These are phyloP conservation scores for Filobasidium wieringae DNA, from an alignment of 768 basidiomycete genomes.

Conservation along the genomic window DNA sequence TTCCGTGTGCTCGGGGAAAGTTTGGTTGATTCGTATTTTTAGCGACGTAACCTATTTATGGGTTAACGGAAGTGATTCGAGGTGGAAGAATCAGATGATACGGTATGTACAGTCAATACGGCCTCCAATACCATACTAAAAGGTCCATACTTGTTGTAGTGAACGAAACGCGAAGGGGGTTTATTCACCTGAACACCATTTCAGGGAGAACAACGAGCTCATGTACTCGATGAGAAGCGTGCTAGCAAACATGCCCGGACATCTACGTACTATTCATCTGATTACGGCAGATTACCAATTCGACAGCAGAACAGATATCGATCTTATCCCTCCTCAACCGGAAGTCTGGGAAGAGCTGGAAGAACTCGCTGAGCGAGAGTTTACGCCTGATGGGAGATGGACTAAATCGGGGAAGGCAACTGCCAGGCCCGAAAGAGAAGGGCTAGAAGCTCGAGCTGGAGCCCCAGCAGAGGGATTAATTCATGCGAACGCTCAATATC, in stretches of 20 bases:
- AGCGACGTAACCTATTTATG: conserved; percentile 31
- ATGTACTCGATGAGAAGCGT: conserved; percentile 34
- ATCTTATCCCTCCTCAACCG: conserved; percentile 13
- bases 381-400: background rate
- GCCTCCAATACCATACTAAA: no score
- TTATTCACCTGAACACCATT: conserved; percentile 32
- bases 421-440: background rate
- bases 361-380: background rate
- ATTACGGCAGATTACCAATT: conserved; percentile 28
- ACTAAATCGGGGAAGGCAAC: background rate
- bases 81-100: conserved; percentile 29
- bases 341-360: conserved; percentile 19
- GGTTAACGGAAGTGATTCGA: conserved; percentile 32
- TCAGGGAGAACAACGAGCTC: conserved; percentile 35
- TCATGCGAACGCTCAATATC: background rate
- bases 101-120: no score
- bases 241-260: conserved; percentile 26
- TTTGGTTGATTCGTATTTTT: background rate
- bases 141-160: no score
- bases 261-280: conserved; percentile 25
- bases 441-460: background rate
- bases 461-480: background rate
- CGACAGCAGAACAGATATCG: conserved; percentile 15
- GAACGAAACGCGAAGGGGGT: conserved; percentile 18
- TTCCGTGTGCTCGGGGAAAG: background rate